Percentiles rank a stretch among this genome's conserved stretches.
Conservation (phyloP, 2,329 filamentous ascomycete genomes). For the Colletotrichum echinochloae region DNA sequence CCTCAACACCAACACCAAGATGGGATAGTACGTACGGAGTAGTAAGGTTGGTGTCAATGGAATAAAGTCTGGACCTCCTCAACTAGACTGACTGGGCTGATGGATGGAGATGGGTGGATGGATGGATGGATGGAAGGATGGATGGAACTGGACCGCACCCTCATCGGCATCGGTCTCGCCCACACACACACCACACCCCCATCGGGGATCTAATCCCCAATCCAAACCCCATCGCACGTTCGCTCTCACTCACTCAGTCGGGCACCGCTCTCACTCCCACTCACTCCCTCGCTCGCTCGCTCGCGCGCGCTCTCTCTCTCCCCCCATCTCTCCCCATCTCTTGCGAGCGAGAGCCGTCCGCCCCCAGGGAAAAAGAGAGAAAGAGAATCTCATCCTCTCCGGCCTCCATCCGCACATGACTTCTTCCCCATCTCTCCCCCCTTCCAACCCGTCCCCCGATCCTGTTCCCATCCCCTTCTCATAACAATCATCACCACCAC, state of each 20-base stretch:
- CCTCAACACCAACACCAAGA: background rate
- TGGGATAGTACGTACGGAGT: too few relatives aligned
- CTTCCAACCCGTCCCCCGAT: background rate
- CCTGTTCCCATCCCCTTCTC: background rate
- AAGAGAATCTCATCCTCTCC: background rate
- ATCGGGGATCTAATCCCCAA: conserved; percentile 10
- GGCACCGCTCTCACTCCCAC: too few relatives aligned
- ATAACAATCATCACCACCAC: background rate
- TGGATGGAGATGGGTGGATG: background rate
- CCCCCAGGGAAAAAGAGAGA: background rate
- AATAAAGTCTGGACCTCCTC: conserved; percentile 6
- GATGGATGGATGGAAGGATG: background rate
- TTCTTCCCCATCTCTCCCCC: background rate
- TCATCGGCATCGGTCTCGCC: conserved; percentile 16
- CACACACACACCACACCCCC: conserved; percentile 6
- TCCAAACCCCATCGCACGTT: background rate
- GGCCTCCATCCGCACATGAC: background rate
- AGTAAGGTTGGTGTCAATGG: too few relatives aligned
- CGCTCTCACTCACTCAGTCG: background rate
- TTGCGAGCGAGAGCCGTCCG: background rate
- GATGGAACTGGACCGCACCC: background rate
- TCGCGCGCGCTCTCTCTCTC: conserved; percentile 2
- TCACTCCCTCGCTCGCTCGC: background rate
- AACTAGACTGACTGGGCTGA: too few relatives aligned
- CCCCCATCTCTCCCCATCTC: background rate